Conservation (phyloP, 1,284 basidiomycete species). For the Sporisorium graminicola region DNA sequence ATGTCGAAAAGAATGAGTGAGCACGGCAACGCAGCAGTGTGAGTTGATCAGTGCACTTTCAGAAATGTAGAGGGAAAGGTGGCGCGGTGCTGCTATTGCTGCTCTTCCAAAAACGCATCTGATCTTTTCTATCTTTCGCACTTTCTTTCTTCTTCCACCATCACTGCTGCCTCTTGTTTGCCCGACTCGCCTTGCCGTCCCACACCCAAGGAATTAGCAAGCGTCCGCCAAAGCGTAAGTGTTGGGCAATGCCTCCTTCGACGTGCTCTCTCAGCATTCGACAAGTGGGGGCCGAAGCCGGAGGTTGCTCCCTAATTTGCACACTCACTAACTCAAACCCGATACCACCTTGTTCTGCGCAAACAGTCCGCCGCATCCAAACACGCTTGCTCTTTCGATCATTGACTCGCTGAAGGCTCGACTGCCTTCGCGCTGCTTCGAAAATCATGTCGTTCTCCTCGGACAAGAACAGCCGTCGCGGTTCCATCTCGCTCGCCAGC, state of each 20-base stretch:
- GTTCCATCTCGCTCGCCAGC: slow-evolving; percentile 46
- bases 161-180: not conserved
- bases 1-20: slow-evolving; percentile 1
- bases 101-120: not conserved
- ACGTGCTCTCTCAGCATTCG: not conserved
- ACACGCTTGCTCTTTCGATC: not conserved
- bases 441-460: slow-evolving; percentile 48
- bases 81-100: not conserved
- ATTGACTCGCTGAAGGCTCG: not conserved
- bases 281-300: not conserved
- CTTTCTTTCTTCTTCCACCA: not conserved
- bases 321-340: not conserved
- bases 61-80: not conserved
- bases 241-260: not conserved
- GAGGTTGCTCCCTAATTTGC: not conserved
- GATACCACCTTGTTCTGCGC: not conserved
- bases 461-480: slow-evolving; percentile 39
- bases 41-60: slow-evolving; percentile 4
- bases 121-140: not conserved
- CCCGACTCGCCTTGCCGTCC: not conserved
- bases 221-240: slow-evolving; percentile 1
- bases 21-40: not conserved
- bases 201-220: not conserved
- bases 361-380: not conserved
- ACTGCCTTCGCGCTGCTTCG: not conserved